Percentiles rank a stretch among this genome's conserved stretches.
Conservation (phyloP, 805 yeast genomes). For the Candida chauliodis region DNA sequence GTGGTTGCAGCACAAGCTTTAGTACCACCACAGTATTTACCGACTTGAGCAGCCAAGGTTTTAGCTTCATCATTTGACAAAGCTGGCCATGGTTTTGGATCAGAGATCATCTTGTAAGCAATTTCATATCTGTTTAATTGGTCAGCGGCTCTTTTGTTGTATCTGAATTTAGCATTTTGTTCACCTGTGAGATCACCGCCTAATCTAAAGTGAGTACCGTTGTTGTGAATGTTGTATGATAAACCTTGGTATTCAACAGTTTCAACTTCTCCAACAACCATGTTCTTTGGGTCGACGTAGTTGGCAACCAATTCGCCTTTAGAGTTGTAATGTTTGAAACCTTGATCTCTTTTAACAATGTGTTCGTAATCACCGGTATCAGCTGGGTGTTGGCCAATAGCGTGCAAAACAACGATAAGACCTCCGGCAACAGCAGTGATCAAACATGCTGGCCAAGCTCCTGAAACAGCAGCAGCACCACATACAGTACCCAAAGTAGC, state of each 20-base stretch:
- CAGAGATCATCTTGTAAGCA: background rate
- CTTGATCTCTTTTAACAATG: conserved; percentile 1
- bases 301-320: conserved; percentile 1
- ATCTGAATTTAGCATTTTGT: background rate
- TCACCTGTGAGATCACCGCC: background rate
- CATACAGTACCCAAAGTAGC: conserved; percentile 1
- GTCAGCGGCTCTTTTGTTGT: background rate
- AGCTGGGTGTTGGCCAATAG: conserved; percentile 2
- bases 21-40: conserved; percentile 1
- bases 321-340: conserved; percentile 1
- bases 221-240: background rate
- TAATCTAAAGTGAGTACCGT: conserved; percentile 3
- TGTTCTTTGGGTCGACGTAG: conserved; percentile 2
- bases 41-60: conserved; percentile 3
- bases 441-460: conserved; percentile 2
- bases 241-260: background rate
- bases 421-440: conserved; percentile 2
- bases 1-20: conserved; percentile 1
- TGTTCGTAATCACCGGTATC: conserved; percentile 1
- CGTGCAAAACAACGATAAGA: background rate
- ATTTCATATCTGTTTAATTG: background rate
- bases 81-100: conserved; percentile 4
- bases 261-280: background rate
- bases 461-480: conserved; percentile 4
- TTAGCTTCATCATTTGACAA: background rate